Base-by-base conservation (phyloP, 441 rosid species). In the Mallotus repandus region DNA sequence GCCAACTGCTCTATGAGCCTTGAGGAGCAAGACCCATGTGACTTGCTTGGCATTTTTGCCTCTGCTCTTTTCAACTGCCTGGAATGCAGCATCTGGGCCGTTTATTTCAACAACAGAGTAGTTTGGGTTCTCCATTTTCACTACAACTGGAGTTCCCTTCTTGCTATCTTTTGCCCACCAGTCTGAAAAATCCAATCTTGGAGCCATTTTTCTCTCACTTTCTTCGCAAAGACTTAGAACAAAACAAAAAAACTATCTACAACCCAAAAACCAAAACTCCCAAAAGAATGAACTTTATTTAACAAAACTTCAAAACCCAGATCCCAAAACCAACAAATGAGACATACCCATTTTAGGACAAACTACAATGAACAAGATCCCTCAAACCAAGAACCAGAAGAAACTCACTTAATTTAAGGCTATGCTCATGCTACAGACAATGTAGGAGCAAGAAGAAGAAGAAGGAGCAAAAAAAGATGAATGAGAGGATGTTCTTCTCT, bases 11-110 rank as follows among this genome's bases (percentile, higher is more conserved):
- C 84, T 85, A 21, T 93, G 91, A 82, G 96, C 98, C 71, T 91
- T 93, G 58, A 93, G 96, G 70, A 93, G 97, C 80, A 93, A 77
- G 64, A 93, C 94, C 98, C 98, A 93, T 22, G 89, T 91, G 16
- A 93, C 89, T 71, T 93, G 97, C 86, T 88, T 93, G 0, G 97
- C 98, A 80, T 91, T 93, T 64, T 89, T 91, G 77, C 88, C 95
- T 84, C 98, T 83, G 78, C 84, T 86, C 88, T 81, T 93, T 74
- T 89, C 98, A 62, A 89, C 90, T 0, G 96, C 91, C 82, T 86
- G 78, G 75, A 93, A 93, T 67, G 97, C 91, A 66, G 92, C 83
- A 83, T 93, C 98, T 67, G 98, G 97, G 50, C 88, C 96, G 25
- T 89, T 82, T 73, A 89, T 89, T 86, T 93, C 98, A 18, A 89